Base-by-base conservation (phyloP, 805 yeast genomes). In the Barnettozyma pratensis region DNA sequence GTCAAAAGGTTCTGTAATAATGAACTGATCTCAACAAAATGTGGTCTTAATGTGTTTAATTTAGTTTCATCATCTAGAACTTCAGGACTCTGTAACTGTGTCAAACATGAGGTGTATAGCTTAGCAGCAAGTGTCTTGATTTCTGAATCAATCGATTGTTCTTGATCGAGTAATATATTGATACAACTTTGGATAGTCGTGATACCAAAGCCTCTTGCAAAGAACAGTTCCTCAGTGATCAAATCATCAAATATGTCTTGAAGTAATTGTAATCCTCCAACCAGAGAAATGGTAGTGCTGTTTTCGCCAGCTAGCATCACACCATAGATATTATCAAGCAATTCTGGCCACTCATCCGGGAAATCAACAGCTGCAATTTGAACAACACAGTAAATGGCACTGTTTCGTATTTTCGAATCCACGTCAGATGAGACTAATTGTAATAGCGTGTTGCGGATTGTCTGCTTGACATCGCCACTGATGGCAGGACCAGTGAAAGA, bases 321-420 rank as follows among this genome's bases (percentile, higher is more conserved):
- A 77, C 71, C 29, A 57, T 80, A 81, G 25, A 88, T 59, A 6
- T 64, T 64, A 34, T 66, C 60, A 48, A 87, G 61, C 42, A 91
- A 69, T 26, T 73, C 75, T 0, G 97, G 96, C 98, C 98, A 92
- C 62, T 89, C 96, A 61, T 94, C 98, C 0, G 99, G 99, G 60
- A 79, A 92, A 60, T 92, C 99, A 1, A 83, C 86, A 3, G 86
- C 85, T 0, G 96, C 89, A 12, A 92, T 87, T 58, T 87, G 95
- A 5, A 86, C 86, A 14, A 90, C 77, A 12, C 87, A 83, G 54
- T 87, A 83, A 2, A 91, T 81, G 2, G 86, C 78, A 44, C 86
- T 76, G 31, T 74, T 76, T 50, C 88, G 73, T 12, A 91, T 69
- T 57, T 84, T 87, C 8, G 85, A 70, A 52, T 77, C 76, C 4